Evolutionary conservation across 176 grass and related monocot genomes (phyloP).

Genomic region (Oryza meyeriana): DNA sequence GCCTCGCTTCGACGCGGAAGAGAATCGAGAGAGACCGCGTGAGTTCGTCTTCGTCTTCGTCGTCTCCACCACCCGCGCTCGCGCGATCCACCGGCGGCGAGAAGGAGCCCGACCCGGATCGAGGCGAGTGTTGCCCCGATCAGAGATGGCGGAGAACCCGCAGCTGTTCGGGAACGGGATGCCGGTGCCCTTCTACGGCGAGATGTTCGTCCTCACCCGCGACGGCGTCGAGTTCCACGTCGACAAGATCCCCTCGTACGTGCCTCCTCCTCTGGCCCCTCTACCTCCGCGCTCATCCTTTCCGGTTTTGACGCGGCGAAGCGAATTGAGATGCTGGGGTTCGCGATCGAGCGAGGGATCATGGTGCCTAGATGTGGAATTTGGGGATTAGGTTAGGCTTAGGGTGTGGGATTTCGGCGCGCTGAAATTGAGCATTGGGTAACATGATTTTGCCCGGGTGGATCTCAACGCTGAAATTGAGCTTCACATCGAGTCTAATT

Average conservation of each 20-base stretch:
- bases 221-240: conserved; percentile 96
- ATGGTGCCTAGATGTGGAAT: not conserved
- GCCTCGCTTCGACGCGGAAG: too few species aligned
- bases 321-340: not conserved
- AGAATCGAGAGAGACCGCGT: too few species aligned
- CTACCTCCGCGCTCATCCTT: not conserved
- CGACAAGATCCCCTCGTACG: conserved; percentile 91
- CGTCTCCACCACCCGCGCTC: not conserved
- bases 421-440: not conserved
- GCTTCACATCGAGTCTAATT: not conserved
- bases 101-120: too few species aligned
- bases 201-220: conserved; percentile 89
- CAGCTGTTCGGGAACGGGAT: conserved; percentile 87
- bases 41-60: not conserved
- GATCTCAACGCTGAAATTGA: not conserved
- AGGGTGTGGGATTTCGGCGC: not conserved
- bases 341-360: not conserved
- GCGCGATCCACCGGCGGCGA: conserved; percentile 18
- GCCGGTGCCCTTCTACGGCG: conserved; percentile 85
- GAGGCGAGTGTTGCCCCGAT: not conserved
- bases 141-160: conserved; percentile 86
- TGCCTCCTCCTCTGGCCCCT: not conserved
- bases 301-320: not conserved
- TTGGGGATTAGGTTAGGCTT: not conserved
- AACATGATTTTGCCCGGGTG: not conserved